Percentiles rank a stretch among this genome's conserved stretches.
These are phyloP conservation scores for Blastocystis sp. DNA, from an alignment of 352 stramenopile species.

Conservation along the genomic window DNA sequence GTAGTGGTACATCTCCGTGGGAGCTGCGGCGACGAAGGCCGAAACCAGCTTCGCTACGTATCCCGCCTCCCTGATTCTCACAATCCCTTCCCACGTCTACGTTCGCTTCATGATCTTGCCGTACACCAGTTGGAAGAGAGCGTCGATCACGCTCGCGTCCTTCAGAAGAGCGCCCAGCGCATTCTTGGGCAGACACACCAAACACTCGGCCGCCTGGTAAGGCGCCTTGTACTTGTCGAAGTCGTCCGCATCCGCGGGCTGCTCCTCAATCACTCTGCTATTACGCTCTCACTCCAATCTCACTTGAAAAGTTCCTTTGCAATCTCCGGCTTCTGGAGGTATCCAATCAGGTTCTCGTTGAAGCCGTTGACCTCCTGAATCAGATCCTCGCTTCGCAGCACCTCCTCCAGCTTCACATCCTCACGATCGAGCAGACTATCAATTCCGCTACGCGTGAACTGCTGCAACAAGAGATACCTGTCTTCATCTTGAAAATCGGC, in stretches of 20 bases:
- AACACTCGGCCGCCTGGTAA: conserved; percentile 44
- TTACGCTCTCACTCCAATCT: not conserved
- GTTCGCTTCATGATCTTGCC: conserved; percentile 8
- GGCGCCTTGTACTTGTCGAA: conserved; percentile 40
- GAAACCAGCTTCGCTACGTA: conserved; percentile 44
- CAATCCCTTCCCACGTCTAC: not conserved
- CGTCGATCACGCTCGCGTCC: not conserved
- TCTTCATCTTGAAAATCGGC: conserved; percentile 43
- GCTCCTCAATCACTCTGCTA: not conserved
- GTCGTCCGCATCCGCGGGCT: not conserved
- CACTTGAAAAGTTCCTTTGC: conserved; percentile 15
- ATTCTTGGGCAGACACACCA: not conserved
- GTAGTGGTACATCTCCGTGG: conserved; percentile 29
- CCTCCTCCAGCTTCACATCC: conserved; percentile 13
- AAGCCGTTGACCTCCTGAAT: conserved; percentile 50
- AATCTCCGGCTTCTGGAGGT: conserved; percentile 49
- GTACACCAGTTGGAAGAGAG: conserved; percentile 8
- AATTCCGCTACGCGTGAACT: not conserved
- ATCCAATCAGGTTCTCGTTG: conserved; percentile 4
- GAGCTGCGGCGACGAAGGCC: conserved; percentile 11
- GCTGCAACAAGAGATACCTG: not conserved
- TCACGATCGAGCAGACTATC: conserved; percentile 18
- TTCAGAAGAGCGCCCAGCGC: not conserved
- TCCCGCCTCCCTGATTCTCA: conserved; percentile 1
- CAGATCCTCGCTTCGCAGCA: conserved; percentile 17